Percentiles rank a stretch among this genome's conserved stretches.
phyloP scores from a whole-genome alignment of 192 early-diverging fungal genomes.

The Coemansia sp. region DNA sequence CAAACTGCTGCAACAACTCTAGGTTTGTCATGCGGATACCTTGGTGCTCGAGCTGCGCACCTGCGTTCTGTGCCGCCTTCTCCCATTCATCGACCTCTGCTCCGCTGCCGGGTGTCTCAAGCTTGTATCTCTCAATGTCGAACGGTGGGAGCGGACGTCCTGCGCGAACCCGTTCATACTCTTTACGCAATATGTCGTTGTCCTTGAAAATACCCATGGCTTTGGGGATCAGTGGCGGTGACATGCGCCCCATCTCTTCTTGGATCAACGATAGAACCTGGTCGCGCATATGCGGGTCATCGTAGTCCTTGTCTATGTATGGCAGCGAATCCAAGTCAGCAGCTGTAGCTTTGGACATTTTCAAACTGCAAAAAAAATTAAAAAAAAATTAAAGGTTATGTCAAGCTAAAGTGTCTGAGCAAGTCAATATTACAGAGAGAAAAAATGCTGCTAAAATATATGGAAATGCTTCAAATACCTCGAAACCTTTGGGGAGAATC shows the following conservation, averaged over 20 bases:
- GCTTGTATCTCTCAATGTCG: conserved; percentile 38
- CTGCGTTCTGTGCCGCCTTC: conserved; percentile 33
- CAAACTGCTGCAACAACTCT: conserved; percentile 47
- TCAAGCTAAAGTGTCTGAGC: too few species aligned
- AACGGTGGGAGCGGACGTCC: conserved; percentile 27
- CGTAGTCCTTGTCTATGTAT: conserved; percentile 50
- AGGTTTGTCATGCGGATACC: conserved; percentile 32
- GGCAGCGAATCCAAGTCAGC: conserved; percentile 42
- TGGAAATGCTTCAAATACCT: too few species aligned
- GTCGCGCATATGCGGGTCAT: conserved; percentile 22
- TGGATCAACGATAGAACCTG: conserved; percentile 27
- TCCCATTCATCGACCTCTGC: conserved; percentile 22
- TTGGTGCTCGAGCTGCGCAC: conserved; percentile 50
- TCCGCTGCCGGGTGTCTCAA: conserved; percentile 11
- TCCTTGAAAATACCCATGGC: conserved; percentile 23
- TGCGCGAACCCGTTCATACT: conserved; percentile 39
- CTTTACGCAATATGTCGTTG: conserved; percentile 32
- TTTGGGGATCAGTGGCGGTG: conserved; percentile 32
- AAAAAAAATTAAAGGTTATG: not conserved
- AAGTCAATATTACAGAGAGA: too few species aligned
- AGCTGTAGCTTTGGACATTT: not conserved
- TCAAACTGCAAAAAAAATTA: not conserved
- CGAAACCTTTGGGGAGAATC: too few species aligned
- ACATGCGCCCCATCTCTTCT: conserved; percentile 33
- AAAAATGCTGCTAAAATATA: too few species aligned